Evolutionary conservation across 805 yeast species (phyloP).

Genomic region (Candida parachauliodes): DNA sequence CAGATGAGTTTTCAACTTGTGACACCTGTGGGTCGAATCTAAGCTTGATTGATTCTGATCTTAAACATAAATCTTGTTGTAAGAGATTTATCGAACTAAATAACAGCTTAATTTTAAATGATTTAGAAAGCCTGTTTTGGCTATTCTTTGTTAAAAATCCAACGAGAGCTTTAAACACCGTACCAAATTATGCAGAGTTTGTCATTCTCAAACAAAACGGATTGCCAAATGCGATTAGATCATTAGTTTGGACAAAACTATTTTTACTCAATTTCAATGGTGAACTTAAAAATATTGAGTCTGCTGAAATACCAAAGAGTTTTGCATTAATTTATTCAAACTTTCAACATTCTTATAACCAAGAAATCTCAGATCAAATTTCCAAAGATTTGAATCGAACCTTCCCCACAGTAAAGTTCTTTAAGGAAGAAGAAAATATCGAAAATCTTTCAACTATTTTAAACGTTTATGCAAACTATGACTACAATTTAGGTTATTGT

Average conservation of each 20-base stretch:
- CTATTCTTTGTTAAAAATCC: constrained; percentile 41
- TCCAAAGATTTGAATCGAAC: constrained; percentile 58
- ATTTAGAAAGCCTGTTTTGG: constrained; percentile 42
- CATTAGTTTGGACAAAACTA: constrained; percentile 42
- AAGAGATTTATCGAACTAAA: constrained; percentile 16
- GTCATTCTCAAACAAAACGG: constrained; percentile 39
- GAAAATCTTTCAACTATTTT: constrained; percentile 48
- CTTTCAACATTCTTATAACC: constrained; percentile 41
- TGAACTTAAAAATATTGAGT: not conserved
- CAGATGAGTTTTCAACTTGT: constrained; percentile 33
- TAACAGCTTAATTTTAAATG: constrained; percentile 13
- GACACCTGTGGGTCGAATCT: constrained; percentile 23
- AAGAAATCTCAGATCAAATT: constrained; percentile 42
- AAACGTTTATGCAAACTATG: constrained; percentile 62
- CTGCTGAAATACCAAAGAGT: constrained; percentile 30
- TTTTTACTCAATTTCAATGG: constrained; percentile 22
- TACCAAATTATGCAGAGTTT: constrained; percentile 47
- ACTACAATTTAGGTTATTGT: constrained; percentile 64
- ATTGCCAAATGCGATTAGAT: constrained; percentile 42
- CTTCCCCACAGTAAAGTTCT: constrained; percentile 51
- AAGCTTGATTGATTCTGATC: constrained; percentile 1
- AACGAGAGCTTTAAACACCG: constrained; percentile 40
- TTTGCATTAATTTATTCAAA: constrained; percentile 31
- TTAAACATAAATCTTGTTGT: constrained; percentile 18
- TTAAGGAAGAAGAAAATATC: constrained; percentile 42